Base-by-base conservation (phyloP, 1,139 yeast species). In the Zygosaccharomyces sapae region DNA sequence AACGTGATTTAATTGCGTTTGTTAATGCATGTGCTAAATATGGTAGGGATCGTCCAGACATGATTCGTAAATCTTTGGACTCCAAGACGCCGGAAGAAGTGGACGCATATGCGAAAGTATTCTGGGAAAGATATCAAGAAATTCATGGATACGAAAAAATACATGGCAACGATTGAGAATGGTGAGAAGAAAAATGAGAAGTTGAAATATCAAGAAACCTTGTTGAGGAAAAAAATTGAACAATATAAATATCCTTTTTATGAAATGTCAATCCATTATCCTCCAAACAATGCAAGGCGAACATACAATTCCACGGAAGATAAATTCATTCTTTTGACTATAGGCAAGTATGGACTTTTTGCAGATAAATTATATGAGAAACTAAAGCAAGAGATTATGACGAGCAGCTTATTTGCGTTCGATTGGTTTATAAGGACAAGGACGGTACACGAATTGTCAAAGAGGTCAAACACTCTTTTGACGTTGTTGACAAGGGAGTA, bases 391-490 rank as follows among this genome's bases (percentile, higher is more conserved):
- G 94, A 87, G 43, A 83, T 90, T 22, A 69, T 78, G 49, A 72
- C 73, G 7, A 82, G 90, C 49, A 92, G 87, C 41, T 66, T 86
- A 45, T 92, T 92, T 70, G 76, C 79, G 44, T 92, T 88, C 64
- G 96, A 92, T 60, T 92, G 96, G 94, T 92, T 82, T 64, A 79
- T 92, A 63, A 73, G 79, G 53, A 86, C 96, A 0, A 75, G 98
- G 56, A 83, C 95, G 0, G 80, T 95, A 0, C 84, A 81, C 53
- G 98, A 92, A 60, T 63, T 92, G 39, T 81, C 88, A 6, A 77
- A 97, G 64, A 77, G 98, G 58, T 80, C 89, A 38, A 81, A 79
- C 44, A 89, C 97, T 0, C 70, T 92, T 47, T 68, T 92, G 41
- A 71, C 88, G 31, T 86, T 95, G 4, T 75, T 92, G 22, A 80